These are phyloP conservation scores for Schizonepeta tenuifolia DNA, from an alignment of 257 asterid genomes.

Conservation along the genomic window DNA sequence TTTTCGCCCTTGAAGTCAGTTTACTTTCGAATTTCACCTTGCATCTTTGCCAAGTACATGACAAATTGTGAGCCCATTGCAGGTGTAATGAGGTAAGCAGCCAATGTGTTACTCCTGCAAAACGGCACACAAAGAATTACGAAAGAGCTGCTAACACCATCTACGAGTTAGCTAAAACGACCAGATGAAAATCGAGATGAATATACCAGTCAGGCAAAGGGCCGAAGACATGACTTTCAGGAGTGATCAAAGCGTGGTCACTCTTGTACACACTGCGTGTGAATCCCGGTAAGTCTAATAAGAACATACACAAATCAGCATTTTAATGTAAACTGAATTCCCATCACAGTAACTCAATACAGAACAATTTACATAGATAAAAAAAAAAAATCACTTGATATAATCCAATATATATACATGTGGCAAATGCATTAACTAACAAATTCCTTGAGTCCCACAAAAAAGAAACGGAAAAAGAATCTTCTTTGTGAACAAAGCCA, in stretches of 20 bases:
- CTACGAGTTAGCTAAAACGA: conserved; percentile 1
- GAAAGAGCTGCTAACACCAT: conserved; percentile 14
- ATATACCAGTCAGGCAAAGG: conserved; percentile 84
- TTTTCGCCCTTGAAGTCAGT: neutral
- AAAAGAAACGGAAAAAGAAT: neutral
- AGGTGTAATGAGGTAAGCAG: conserved; percentile 84
- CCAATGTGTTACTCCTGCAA: conserved; percentile 73
- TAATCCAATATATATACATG: neutral
- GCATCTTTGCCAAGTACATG: conserved; percentile 96
- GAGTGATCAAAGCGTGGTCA: conserved; percentile 93
- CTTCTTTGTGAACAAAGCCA: neutral
- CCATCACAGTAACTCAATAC: conserved; percentile 2
- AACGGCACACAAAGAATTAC: conserved; percentile 22
- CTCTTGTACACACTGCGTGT: conserved; percentile 85
- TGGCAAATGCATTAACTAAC: neutral
- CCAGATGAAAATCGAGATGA: neutral
- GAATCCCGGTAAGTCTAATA: conserved; percentile 88
- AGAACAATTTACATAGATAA: neutral
- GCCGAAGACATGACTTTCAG: conserved; percentile 95
- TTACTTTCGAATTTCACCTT: conserved; percentile 53
- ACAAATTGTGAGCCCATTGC: conserved; percentile 88
- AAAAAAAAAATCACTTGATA: conserved; percentile 10
- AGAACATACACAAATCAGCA: conserved; percentile 11
- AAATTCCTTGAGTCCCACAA: conserved; percentile 7
- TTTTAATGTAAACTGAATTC: neutral